These are phyloP conservation scores for Colletotrichum acutatum DNA, from an alignment of 2,329 filamentous ascomycete species.

Conservation along the genomic window DNA sequence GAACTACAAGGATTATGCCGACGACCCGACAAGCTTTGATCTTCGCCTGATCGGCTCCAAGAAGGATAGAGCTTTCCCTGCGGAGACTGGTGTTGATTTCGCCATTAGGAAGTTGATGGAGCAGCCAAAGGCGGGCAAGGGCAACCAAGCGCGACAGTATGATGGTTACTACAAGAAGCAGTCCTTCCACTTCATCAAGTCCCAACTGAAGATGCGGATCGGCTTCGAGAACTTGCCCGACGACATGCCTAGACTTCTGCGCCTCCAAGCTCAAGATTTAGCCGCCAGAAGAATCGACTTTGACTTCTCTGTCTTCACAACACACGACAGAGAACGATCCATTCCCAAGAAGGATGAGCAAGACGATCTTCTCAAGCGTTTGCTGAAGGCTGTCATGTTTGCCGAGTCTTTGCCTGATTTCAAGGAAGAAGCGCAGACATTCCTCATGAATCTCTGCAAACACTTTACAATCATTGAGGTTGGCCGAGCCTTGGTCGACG, in stretches of 20 bases:
- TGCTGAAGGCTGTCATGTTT: constrained; percentile 90
- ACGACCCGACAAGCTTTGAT: constrained; percentile 89
- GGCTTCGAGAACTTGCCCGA: constrained; percentile 90
- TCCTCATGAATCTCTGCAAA: constrained; percentile 84
- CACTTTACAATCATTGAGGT: constrained; percentile 94
- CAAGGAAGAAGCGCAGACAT: constrained; percentile 77
- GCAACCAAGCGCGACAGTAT: constrained; percentile 65
- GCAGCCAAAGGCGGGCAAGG: constrained; percentile 70
- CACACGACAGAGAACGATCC: constrained; percentile 83
- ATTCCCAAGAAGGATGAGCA: constrained; percentile 88
- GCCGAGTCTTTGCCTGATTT: constrained; percentile 86
- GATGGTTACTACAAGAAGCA: constrained; percentile 94
- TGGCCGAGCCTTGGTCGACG: constrained; percentile 82
- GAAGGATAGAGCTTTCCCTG: constrained; percentile 87
- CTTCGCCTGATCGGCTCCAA: constrained; percentile 90
- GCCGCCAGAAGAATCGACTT: constrained; percentile 77
- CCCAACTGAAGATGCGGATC: constrained; percentile 90
- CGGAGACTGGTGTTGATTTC: constrained; percentile 86
- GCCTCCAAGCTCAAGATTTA: constrained; percentile 90
- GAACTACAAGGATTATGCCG: constrained; percentile 84
- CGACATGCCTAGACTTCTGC: constrained; percentile 84
- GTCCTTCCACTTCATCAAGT: constrained; percentile 86
- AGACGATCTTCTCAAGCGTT: constrained; percentile 82
- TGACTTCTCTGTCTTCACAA: constrained; percentile 76
- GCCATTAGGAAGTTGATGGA: constrained; percentile 92